Conservation (phyloP, 106 monocot genomes). For the Dendrobium huoshanense region DNA sequence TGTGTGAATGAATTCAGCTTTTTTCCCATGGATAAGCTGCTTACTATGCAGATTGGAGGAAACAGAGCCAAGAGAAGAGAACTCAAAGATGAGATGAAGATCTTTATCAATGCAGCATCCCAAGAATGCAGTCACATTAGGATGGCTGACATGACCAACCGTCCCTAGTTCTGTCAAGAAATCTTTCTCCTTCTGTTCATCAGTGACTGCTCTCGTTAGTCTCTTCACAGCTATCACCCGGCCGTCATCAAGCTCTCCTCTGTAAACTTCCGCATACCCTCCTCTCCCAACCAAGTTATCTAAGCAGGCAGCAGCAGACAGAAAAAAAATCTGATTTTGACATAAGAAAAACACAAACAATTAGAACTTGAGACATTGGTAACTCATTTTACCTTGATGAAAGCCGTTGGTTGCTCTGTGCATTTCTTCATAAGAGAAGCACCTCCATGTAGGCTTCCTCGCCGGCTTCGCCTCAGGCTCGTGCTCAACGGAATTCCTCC, state of each 20-base stretch:
- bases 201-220: conserved; percentile 27
- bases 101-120: conserved; percentile 66
- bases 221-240: conserved; percentile 56
- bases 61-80: conserved; percentile 61
- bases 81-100: conserved; percentile 55
- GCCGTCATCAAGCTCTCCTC: conserved; percentile 43
- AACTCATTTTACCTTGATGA: conserved; percentile 33
- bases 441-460: conserved; percentile 56
- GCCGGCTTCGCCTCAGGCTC: conserved; percentile 2
- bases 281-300: conserved; percentile 73
- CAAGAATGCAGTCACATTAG: conserved; percentile 50
- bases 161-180: conserved; percentile 76
- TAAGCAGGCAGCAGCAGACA: conserved; percentile 15
- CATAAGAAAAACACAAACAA: not conserved
- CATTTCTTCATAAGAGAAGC: conserved; percentile 74
- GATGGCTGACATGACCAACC: conserved; percentile 62
- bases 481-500: not conserved
- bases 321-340: not conserved
- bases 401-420: conserved; percentile 56
- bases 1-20: not conserved
- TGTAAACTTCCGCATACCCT: conserved; percentile 69
- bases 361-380: not conserved
- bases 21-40: not conserved
- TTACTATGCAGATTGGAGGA: conserved; percentile 59
- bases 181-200: conserved; percentile 65